Conservation (phyloP, 768 basidiomycete species). For the Leccinellum luteum region DNA sequence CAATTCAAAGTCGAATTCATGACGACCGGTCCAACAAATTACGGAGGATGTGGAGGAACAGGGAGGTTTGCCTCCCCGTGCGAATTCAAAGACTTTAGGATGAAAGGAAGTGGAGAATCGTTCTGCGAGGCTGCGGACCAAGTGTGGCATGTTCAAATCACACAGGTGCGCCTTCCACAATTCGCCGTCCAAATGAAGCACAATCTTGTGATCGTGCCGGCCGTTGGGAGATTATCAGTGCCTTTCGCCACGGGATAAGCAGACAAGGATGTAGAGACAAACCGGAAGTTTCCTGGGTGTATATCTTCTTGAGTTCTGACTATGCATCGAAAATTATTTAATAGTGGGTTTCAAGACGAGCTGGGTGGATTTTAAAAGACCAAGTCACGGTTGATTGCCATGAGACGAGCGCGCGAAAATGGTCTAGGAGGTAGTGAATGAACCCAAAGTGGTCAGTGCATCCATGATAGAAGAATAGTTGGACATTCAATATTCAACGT, state of each 20-base stretch:
- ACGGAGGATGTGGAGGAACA: not conserved
- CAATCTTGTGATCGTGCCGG: slow-evolving; percentile 2
- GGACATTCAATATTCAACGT: too few relatives aligned
- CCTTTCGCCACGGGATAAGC: not conserved
- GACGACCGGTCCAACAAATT: not conserved
- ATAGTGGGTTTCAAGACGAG: not conserved
- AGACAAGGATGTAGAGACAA: not conserved
- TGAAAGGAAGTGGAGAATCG: not conserved
- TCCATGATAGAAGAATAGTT: not conserved
- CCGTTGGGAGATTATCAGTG: not conserved
- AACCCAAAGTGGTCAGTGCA: too few relatives aligned
- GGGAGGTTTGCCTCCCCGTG: not conserved
- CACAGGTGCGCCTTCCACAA: not conserved
- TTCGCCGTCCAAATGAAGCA: slow-evolving; percentile 1
- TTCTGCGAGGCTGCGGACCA: slow-evolving; percentile 3
- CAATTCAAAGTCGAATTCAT: slow-evolving; percentile 17
- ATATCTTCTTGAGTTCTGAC: not conserved
- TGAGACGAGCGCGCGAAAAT: not conserved
- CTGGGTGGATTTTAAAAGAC: not conserved
- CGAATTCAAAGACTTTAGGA: not conserved
- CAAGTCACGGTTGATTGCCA: not conserved
- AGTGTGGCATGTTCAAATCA: slow-evolving; percentile 3
- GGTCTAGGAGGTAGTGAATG: not conserved
- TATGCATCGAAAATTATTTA: not conserved
- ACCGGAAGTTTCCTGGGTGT: not conserved